These are phyloP conservation scores for Fusarium floridanum DNA, from an alignment of 2,329 filamentous ascomycete genomes.

Conservation along the genomic window DNA sequence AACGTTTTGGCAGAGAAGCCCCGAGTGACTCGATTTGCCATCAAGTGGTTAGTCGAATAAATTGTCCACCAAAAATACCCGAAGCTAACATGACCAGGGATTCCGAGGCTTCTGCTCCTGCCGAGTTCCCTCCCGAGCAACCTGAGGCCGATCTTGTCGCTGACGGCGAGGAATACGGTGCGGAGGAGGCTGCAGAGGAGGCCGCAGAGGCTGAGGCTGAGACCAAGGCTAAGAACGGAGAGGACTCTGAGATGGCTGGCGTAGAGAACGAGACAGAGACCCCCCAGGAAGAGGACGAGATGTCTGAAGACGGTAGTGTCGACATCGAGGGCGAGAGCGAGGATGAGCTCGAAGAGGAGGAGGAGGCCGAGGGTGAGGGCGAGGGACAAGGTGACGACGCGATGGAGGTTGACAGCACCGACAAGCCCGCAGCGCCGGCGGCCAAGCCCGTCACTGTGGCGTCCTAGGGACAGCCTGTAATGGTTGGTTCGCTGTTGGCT, in stretches of 20 bases:
- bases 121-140: conserved; percentile 97
- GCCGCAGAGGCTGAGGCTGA: conserved; percentile 66
- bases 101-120: conserved; percentile 94
- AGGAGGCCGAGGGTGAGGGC: conserved; percentile 49
- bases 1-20: conserved; percentile 98
- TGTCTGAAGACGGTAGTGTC: conserved; percentile 81
- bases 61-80: neutral
- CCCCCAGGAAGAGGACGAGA: conserved; percentile 73
- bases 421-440: conserved; percentile 51
- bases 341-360: conserved; percentile 77
- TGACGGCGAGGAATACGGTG: conserved; percentile 91
- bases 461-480: conserved; percentile 42
- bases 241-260: conserved; percentile 83
- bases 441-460: conserved; percentile 53
- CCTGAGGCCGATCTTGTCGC: conserved; percentile 90
- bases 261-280: conserved; percentile 65
- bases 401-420: conserved; percentile 64
- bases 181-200: conserved; percentile 85
- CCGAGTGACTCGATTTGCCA: conserved; percentile 95
- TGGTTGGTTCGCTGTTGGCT: conserved; percentile 22
- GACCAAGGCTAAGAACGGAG: conserved; percentile 64
- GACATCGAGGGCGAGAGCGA: conserved; percentile 84
- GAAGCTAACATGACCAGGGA: conserved; percentile 72
- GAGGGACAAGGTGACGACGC: conserved; percentile 55
- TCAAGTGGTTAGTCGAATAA: conserved; percentile 84